Evolutionary conservation across 345 rosid species (phyloP).

Genomic region (Arabis hirsuta): DNA sequence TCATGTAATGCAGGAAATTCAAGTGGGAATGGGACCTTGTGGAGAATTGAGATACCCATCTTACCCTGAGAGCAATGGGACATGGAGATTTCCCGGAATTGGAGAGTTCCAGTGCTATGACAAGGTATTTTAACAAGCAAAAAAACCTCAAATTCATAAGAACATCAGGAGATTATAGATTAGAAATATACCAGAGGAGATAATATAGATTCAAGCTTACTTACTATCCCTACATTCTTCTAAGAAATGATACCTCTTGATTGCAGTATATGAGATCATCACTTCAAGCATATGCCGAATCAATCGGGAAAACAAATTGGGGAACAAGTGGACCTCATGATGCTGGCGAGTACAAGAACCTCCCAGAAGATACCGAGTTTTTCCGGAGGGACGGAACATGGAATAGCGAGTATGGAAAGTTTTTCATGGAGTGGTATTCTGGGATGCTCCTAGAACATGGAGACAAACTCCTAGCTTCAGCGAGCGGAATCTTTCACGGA

Average conservation of each 20-base stretch:
- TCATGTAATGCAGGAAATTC: conserved; percentile 73
- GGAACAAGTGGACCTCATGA: conserved; percentile 85
- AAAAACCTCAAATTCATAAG: conserved; percentile 5
- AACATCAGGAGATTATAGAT: conserved; percentile 1
- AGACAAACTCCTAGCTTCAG: conserved; percentile 72
- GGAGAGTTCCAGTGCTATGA: conserved; percentile 99
- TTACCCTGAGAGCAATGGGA: conserved; percentile 94
- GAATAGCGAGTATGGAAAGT: conserved; percentile 81
- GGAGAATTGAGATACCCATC: conserved; percentile 94
- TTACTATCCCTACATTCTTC: background rate
- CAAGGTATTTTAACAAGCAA: conserved; percentile 54
- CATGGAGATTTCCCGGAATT: conserved; percentile 93
- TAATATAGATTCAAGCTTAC: background rate
- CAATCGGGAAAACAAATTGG: conserved; percentile 67
- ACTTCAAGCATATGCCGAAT: conserved; percentile 81
- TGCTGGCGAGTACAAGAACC: conserved; percentile 84
- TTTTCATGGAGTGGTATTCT: conserved; percentile 93
- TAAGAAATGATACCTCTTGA: conserved; percentile 32
- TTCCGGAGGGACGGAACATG: conserved; percentile 87
- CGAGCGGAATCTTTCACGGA: conserved; percentile 71
- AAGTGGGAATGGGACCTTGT: conserved; percentile 98
- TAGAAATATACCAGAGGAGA: background rate
- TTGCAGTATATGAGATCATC: conserved; percentile 92
- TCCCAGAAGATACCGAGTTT: conserved; percentile 85
- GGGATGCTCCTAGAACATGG: conserved; percentile 80